Percentiles rank a stretch among this genome's conserved stretches.
phyloP scores from a whole-genome alignment of 768 basidiomycete genomes.

The Trametes punicea region DNA sequence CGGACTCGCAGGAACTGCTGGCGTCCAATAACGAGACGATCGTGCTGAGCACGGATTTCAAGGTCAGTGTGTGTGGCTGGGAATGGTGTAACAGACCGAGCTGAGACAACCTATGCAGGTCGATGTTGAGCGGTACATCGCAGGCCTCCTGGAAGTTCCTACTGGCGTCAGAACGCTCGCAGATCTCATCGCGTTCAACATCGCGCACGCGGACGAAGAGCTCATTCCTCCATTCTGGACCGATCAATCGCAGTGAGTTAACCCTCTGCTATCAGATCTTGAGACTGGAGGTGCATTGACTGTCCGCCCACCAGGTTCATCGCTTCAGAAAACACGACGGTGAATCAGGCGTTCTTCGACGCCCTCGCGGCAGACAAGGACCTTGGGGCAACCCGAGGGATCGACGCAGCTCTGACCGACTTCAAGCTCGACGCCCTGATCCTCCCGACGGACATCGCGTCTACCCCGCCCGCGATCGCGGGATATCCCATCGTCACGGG shows the following conservation, averaged over 20 bases:
- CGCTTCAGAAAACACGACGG: conserved; percentile 21
- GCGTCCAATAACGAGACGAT: conserved; percentile 50
- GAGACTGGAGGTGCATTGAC: not conserved
- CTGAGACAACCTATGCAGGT: conserved; percentile 33
- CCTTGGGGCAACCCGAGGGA: conserved; percentile 27
- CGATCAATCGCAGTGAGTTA: conserved; percentile 34
- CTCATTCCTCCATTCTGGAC: conserved; percentile 34
- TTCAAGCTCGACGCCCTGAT: conserved; percentile 30
- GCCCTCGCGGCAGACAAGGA: conserved; percentile 26
- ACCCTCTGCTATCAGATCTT: not conserved
- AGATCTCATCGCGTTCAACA: conserved; percentile 57
- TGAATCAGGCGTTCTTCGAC: conserved; percentile 27
- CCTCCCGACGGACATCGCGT: conserved; percentile 21
- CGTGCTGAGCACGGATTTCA: conserved; percentile 56
- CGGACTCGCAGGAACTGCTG: conserved; percentile 46
- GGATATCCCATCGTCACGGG: conserved; percentile 38
- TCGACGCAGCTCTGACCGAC: conserved; percentile 27
- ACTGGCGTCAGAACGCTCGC: conserved; percentile 52
- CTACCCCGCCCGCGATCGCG: conserved; percentile 30
- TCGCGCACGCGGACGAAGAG: conserved; percentile 50
- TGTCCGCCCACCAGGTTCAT: conserved; percentile 16
- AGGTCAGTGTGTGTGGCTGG: conserved; percentile 33
- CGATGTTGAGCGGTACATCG: conserved; percentile 47
- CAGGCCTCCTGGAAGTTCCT: conserved; percentile 47
- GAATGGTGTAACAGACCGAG: not conserved